Percentiles rank a stretch among this genome's conserved stretches.
Conservation (phyloP, 2,329 filamentous ascomycete genomes). For the Colletotrichum tamarilloi region DNA sequence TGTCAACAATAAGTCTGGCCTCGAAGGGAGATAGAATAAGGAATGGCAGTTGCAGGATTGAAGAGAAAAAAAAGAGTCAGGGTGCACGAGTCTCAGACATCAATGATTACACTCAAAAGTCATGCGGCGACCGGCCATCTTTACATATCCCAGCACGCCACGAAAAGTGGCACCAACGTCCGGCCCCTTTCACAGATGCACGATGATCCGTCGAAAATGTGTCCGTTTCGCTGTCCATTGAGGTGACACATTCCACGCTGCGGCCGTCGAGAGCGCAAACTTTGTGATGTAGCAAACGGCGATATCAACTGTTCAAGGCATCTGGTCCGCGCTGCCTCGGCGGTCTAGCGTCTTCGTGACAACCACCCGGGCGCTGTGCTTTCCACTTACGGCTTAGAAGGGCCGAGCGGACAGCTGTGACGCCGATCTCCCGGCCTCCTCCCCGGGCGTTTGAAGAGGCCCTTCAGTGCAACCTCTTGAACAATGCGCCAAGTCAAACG, state of each 20-base stretch:
- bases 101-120: background rate
- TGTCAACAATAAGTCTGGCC: background rate
- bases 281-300: conserved; percentile 26
- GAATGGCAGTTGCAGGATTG: background rate
- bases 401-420: conserved; percentile 31
- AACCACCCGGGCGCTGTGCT: conserved; percentile 22
- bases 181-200: conserved; percentile 5
- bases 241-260: conserved; percentile 19
- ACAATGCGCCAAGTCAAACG: background rate
- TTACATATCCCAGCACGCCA: conserved; percentile 15
- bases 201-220: conserved; percentile 2
- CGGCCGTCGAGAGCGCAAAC: conserved; percentile 24
- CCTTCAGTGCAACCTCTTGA: conserved; percentile 12
- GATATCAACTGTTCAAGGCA: conserved; percentile 28
- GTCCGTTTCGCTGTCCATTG: conserved; percentile 26
- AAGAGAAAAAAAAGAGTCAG: background rate
- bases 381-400: conserved; percentile 24
- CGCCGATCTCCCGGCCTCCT: conserved; percentile 28
- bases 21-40: background rate
- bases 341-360: conserved; percentile 18
- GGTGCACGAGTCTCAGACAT: conserved; percentile 20
- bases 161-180: conserved; percentile 27
- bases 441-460: conserved; percentile 13
- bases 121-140: conserved; percentile 17
- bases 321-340: conserved; percentile 29